These are phyloP conservation scores for Colletotrichum sp. DNA, from an alignment of 2,329 filamentous ascomycete species.

Conservation along the genomic window DNA sequence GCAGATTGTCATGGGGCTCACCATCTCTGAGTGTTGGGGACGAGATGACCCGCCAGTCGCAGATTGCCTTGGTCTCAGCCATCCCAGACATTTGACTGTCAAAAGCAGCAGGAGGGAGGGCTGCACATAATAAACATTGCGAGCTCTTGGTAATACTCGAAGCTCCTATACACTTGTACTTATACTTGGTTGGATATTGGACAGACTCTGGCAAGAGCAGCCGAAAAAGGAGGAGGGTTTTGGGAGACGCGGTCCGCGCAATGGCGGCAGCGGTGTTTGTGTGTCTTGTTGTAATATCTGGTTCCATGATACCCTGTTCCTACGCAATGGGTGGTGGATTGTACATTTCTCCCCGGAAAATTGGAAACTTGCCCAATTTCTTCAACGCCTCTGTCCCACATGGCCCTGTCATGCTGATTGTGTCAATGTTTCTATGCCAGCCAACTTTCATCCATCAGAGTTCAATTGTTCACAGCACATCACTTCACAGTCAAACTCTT, in stretches of 20 bases:
- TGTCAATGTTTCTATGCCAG: neutral
- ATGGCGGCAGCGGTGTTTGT: neutral
- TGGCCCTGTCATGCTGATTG: neutral
- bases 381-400: neutral
- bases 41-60: neutral
- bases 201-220: neutral
- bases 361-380: neutral
- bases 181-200: conserved; percentile 8
- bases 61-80: neutral
- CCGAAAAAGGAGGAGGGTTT: neutral
- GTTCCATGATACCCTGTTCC: conserved; percentile 15
- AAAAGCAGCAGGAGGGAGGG: neutral
- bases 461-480: neutral
- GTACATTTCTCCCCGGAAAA: neutral
- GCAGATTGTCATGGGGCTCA: neutral
- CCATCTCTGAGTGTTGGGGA: neutral
- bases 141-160: neutral
- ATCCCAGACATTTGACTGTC: neutral
- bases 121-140: neutral
- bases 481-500: neutral
- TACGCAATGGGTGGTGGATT: conserved; percentile 1
- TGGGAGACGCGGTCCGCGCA: neutral
- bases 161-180: neutral
- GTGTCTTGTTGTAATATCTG: neutral
- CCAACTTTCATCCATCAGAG: neutral